Percentiles rank a stretch among this genome's conserved stretches.
Evolutionary conservation across 192 early-diverging fungal species (phyloP).

Genomic region (Chytriomyces sp.): DNA sequence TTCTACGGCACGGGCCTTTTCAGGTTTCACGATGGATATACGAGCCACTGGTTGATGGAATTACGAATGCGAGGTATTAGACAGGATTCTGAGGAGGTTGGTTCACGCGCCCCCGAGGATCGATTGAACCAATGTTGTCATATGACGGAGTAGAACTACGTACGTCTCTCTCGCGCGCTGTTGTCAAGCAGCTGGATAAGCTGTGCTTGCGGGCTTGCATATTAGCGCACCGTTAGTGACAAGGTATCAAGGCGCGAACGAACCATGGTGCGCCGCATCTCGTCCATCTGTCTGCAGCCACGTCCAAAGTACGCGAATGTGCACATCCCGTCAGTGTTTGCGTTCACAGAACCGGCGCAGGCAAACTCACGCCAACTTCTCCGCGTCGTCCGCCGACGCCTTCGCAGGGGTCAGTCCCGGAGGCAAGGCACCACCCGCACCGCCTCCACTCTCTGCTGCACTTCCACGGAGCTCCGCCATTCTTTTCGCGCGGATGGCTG

Average conservation of each 20-base stretch:
- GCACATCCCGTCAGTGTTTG: not conserved
- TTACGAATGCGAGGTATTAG: not conserved
- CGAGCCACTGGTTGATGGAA: conserved; percentile 64
- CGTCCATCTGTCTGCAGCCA: conserved; percentile 75
- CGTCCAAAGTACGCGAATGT: not conserved
- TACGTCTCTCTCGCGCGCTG: conserved; percentile 80
- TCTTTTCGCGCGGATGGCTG: conserved; percentile 72
- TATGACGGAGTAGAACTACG: conserved; percentile 10
- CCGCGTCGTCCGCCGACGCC: conserved; percentile 64
- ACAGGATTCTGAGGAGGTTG: not conserved
- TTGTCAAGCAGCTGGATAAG: conserved; percentile 80
- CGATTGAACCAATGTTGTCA: not conserved
- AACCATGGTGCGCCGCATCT: conserved; percentile 80
- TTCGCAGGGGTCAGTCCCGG: conserved; percentile 47
- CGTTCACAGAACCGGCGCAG: not conserved
- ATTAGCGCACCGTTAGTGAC: not conserved
- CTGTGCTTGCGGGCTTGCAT: conserved; percentile 36
- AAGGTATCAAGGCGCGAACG: not conserved
- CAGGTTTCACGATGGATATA: conserved; percentile 88
- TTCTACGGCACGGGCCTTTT: conserved; percentile 86
- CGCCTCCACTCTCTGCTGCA: too few relatives aligned
- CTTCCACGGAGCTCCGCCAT: conserved; percentile 60
- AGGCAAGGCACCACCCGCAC: conserved; percentile 30
- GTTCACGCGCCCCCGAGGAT: not conserved
- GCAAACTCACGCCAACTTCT: conserved; percentile 63